Evolutionary conservation across 2,329 filamentous ascomycete species (phyloP), one percentile per base, ranked within the genome.

Genomic region (Fusarium fujikuroi): DNA sequence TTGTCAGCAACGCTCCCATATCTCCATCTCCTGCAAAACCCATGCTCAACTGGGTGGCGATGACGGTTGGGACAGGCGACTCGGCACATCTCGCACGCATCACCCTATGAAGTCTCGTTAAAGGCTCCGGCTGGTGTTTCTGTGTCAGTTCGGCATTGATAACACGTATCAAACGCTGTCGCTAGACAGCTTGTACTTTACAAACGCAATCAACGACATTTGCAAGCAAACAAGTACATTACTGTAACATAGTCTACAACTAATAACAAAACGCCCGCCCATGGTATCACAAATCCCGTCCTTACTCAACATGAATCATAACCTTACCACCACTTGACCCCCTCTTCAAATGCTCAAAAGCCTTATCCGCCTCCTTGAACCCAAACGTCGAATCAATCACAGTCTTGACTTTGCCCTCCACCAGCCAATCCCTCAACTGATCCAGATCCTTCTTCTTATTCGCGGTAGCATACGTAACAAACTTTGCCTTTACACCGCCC

Each of bases 271-370:
- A 57, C 37, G 7, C 30, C 46, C 18, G n/a, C 36, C 15, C 52
- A 18, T 53, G 40, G 53, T 54, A 74, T 72, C 60, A 69, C 32
- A 59, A 30, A 52, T 19, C 21, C 18, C 25, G 39, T 25, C 28
- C 30, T 19, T 71, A 64, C 15, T 60, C 61, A 56, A 79, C 73
- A 9, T 71, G 70, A 34, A 84, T 75, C 42, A 92, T 83, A 73
- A 92, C 82, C 83, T 92, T 93, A 1, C 91, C 91, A 58, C 82
- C 87, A 8, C 87, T 83, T n/a, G 88, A 84, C 0, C 88, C 88
- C 6, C 85, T 87, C 81, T 89, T 90, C 75, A 92, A 76, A 69
- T 85, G 87, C 79, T 87, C 85, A 80, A 87, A 91, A 6, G 90
- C 91, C 76, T 87, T 83, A 2, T 83, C 80, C 4, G 84, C 86